Percentiles rank a stretch among this genome's conserved stretches.
These are phyloP conservation scores for Hygrocybe coccinea DNA, from an alignment of 768 basidiomycete species.

Conservation along the genomic window DNA sequence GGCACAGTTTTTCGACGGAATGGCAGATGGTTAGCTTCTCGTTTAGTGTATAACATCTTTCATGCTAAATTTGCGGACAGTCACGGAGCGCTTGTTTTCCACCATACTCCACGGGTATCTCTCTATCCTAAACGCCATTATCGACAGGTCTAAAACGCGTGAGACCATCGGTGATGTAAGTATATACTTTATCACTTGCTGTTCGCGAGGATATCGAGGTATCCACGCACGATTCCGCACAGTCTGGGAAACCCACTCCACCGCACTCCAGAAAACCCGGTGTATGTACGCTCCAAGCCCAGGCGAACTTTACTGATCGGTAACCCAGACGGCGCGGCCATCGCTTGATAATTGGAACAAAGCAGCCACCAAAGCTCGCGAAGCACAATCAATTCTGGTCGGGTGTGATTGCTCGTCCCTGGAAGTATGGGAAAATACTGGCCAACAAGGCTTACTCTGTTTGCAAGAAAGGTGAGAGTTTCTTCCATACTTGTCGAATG, in stretches of 20 bases:
- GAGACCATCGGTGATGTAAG: not conserved
- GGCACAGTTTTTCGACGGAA: not conserved
- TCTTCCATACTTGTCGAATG: not conserved
- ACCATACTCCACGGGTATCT: not conserved
- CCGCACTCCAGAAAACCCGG: not conserved
- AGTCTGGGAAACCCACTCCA: not conserved
- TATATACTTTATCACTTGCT: not conserved
- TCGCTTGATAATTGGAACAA: not conserved
- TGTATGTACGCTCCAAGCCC: not conserved
- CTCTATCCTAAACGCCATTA: not conserved
- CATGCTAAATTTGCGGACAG: not conserved
- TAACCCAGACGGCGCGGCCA: not conserved
- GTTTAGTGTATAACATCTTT: not conserved
- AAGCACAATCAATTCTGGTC: not conserved
- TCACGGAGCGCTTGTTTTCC: not conserved
- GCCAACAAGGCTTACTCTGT: not conserved
- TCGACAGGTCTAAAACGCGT: not conserved
- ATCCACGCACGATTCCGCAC: not conserved
- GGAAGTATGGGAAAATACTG: not conserved
- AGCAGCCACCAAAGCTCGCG: not conserved
- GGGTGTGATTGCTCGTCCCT: not conserved
- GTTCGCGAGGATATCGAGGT: not conserved
- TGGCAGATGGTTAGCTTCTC: not conserved
- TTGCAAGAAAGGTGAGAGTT: not conserved
- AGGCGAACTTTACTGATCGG: not conserved